Percentiles rank a stretch among this genome's conserved stretches.
Evolutionary conservation across 2,329 filamentous ascomycete genomes (phyloP).

Genomic region (Elsinoe batatas): DNA sequence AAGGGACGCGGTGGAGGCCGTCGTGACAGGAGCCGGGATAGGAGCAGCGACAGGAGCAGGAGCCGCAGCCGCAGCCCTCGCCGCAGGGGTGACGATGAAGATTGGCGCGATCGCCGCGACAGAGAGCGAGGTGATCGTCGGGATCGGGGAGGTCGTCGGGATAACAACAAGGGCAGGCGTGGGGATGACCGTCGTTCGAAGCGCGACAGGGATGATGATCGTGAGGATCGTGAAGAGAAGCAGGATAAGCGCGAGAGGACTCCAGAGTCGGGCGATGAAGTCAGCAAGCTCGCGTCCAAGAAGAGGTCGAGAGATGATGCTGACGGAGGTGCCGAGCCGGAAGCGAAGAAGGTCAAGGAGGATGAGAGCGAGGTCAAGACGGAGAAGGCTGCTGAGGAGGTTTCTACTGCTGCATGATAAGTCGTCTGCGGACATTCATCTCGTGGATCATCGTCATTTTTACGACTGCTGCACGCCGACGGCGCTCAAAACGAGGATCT

Average conservation of each 20-base stretch:
- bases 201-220: slow-evolving; percentile 18
- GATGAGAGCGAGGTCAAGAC: slow-evolving; percentile 23
- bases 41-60: not conserved
- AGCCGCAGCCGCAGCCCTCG: slow-evolving; percentile 12
- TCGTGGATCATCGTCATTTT: not conserved
- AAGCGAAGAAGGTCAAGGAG: slow-evolving; percentile 40
- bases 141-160: not conserved
- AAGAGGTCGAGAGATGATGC: slow-evolving; percentile 37
- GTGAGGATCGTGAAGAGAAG: slow-evolving; percentile 12
- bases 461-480: not conserved
- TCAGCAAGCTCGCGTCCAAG: slow-evolving; percentile 20
- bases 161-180: slow-evolving; percentile 1
- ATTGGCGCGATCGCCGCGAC: slow-evolving; percentile 14
- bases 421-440: not conserved
- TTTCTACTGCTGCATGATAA: not conserved
- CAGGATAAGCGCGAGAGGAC: slow-evolving; percentile 1
- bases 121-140: not conserved
- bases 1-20: not conserved
- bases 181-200: not conserved
- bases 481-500: slow-evolving; percentile 6
- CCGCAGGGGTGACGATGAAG: slow-evolving; percentile 19
- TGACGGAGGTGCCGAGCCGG: slow-evolving; percentile 28
- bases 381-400: slow-evolving; percentile 7
- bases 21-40: slow-evolving; percentile 7
- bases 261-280: slow-evolving; percentile 13